A percentile compares a stretch with the other conserved stretches of the same genome.
These are phyloP conservation scores for Cyberlindnera xishuangbannaensis DNA, from an alignment of 805 yeast genomes.

Conservation along the genomic window DNA sequence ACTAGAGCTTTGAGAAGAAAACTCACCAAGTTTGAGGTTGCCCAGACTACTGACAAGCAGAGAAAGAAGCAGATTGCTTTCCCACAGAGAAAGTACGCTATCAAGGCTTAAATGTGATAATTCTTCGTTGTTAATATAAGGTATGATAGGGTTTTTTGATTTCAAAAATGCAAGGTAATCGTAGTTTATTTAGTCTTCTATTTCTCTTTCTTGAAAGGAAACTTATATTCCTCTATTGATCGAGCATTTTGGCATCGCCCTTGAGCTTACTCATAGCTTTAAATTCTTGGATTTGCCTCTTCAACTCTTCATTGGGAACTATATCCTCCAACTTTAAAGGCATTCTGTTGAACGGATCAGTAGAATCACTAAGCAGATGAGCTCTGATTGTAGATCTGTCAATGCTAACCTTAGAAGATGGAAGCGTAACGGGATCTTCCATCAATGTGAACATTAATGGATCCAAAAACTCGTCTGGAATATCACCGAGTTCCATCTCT, in stretches of 20 bases:
- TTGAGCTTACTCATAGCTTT: slow-evolving; percentile 12
- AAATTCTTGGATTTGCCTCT: slow-evolving; percentile 49
- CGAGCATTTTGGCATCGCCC: slow-evolving; percentile 11
- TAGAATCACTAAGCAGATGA: slow-evolving; percentile 88
- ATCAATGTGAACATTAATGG: slow-evolving; percentile 94
- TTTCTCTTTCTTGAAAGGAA: background rate
- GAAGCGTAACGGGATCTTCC: slow-evolving; percentile 95
- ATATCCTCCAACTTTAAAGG: slow-evolving; percentile 90
- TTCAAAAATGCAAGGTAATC: too few species aligned
- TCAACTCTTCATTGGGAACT: slow-evolving; percentile 67
- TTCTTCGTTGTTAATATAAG: slow-evolving; percentile 21
- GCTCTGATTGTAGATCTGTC: slow-evolving; percentile 91
- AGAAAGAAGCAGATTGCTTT: slow-evolving; percentile 88
- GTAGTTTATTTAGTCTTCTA: too few species aligned
- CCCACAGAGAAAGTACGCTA: slow-evolving; percentile 98
- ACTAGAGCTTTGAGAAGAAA: slow-evolving; percentile 99
- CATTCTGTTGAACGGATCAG: slow-evolving; percentile 94
- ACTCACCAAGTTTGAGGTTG: slow-evolving; percentile 82
- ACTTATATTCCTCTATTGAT: slow-evolving; percentile 4
- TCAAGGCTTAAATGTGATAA: slow-evolving; percentile 73
- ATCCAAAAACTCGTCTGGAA: slow-evolving; percentile 95
- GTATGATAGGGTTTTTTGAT: slow-evolving; percentile 23
- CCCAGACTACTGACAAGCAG: slow-evolving; percentile 79
- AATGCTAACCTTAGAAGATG: slow-evolving; percentile 76
- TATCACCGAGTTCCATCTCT: slow-evolving; percentile 83